Evolutionary conservation across 805 yeast genomes (phyloP).

Genomic region (Debaryomyces prosopidis): DNA sequence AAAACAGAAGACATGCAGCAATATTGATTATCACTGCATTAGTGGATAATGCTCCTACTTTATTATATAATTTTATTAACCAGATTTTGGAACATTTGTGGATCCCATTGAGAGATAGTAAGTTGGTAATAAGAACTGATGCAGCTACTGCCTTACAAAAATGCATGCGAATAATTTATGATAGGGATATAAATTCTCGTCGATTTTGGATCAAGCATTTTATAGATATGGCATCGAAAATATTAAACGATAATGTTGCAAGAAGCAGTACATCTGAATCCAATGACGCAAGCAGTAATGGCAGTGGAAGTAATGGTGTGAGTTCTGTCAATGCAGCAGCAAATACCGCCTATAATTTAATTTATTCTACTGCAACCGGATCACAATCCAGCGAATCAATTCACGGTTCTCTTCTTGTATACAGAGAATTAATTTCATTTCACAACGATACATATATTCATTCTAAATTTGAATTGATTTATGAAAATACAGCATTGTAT

Average conservation of each 20-base stretch:
- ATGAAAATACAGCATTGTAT: conserved; percentile 69
- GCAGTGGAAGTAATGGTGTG: conserved; percentile 1
- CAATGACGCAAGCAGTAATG: conserved; percentile 4
- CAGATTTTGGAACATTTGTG: conserved; percentile 81
- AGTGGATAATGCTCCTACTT: conserved; percentile 84
- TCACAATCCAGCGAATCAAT: conserved; percentile 56
- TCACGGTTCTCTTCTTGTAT: conserved; percentile 87
- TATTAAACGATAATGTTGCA: conserved; percentile 42
- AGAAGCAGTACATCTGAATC: conserved; percentile 7
- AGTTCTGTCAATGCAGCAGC: conserved; percentile 8
- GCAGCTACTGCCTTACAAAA: conserved; percentile 79
- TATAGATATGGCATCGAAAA: conserved; percentile 64
- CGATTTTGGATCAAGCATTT: conserved; percentile 74
- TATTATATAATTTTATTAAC: conserved; percentile 74
- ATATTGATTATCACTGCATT: conserved; percentile 77
- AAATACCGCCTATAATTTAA: conserved; percentile 18
- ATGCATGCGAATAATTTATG: conserved; percentile 76
- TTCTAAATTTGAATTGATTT: conserved; percentile 72
- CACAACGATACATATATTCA: conserved; percentile 73
- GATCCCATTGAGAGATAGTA: conserved; percentile 83
- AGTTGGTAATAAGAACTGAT: conserved; percentile 72
- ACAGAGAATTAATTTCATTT: conserved; percentile 67
- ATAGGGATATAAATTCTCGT: conserved; percentile 70
- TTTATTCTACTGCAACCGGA: conserved; percentile 18
- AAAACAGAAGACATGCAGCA: conserved; percentile 87